Conservation (phyloP, 805 yeast genomes). For the Starmerella vitae region DNA sequence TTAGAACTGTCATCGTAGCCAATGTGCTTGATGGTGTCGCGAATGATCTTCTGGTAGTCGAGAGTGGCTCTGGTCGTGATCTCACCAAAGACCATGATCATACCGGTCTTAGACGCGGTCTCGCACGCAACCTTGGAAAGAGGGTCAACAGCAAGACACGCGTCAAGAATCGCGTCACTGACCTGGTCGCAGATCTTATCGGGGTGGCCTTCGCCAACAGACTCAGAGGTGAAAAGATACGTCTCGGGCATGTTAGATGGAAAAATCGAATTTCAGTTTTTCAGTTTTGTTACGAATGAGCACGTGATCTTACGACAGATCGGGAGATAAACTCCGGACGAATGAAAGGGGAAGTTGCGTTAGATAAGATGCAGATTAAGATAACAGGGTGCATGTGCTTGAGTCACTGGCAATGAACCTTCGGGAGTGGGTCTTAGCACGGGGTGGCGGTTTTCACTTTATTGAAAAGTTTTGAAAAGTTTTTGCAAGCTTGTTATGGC, state of each 20-base stretch:
- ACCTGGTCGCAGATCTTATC: constrained; percentile 83
- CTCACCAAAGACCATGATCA: constrained; percentile 99
- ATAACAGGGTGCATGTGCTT: too few relatives aligned
- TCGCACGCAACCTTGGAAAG: constrained; percentile 98
- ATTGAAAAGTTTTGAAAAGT: too few relatives aligned
- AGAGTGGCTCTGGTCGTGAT: constrained; percentile 91
- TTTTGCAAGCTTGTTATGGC: too few relatives aligned
- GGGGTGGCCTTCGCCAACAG: constrained; percentile 56
- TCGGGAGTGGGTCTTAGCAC: too few relatives aligned
- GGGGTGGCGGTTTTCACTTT: too few relatives aligned
- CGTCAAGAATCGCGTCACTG: constrained; percentile 94
- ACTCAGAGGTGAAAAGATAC: constrained; percentile 53
- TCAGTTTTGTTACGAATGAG: too few relatives aligned
- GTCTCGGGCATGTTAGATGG: constrained; percentile 27
- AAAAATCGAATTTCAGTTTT: too few relatives aligned
- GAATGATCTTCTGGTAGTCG: constrained; percentile 93
- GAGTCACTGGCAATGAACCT: too few relatives aligned
- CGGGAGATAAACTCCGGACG: too few relatives aligned
- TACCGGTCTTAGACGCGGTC: constrained; percentile 97
- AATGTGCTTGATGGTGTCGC: constrained; percentile 96
- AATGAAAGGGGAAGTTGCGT: too few relatives aligned
- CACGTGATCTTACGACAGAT: too few relatives aligned
- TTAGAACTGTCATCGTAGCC: constrained; percentile 93
- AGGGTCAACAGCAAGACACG: constrained; percentile 91
- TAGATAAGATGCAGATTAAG: too few relatives aligned